Evolutionary conservation across 495 filamentous ascomycete genomes (phyloP), one percentile per base, ranked within the genome.

Genomic region (Trichoderma erinaceum): DNA sequence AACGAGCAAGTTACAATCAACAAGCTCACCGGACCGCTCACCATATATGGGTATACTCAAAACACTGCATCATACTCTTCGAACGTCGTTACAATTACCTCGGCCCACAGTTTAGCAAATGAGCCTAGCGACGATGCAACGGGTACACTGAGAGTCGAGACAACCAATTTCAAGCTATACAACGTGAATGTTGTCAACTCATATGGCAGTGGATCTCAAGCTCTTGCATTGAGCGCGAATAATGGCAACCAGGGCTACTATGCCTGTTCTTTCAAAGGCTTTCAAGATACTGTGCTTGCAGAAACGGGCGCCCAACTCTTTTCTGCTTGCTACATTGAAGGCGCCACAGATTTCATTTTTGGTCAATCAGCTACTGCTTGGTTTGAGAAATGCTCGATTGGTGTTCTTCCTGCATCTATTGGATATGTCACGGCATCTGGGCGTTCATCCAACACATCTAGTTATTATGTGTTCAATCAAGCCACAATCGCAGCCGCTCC

Each of bases 331-430:
- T 76, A 81, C 63, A 86, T 90, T 69, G 77, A 82, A 68, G 88
- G 88, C 15, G 84, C 84, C 13, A 84, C 84, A 25, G 88, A 90
- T 71, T 89, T 89, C 71, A 85, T 90, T 71, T 90, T 89, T 74
- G 88, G 88, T 8, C 85, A 87, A 74, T 75, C 78, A 29, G 85
- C 84, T 13, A 75, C 75, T 12, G 83, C 82, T 13, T 91, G 88
- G 88, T 88, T 90, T 70, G 85, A 89, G 70, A 71, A 75, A 29
- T 80, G 78, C 48, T 82, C 85, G 68, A 85, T 90, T 68, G 74
- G 80, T 5, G 85, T 89, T 21, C 78, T 84, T 41, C 75, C 77
- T 7, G 75, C 76, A 10, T 73, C 68, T 32, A 68, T 74, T 1
- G 85, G 83, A 18, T 86, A 82, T 67, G 80, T 89, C 71, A 86